Evolutionary conservation across 768 basidiomycete species (phyloP).

Genomic region (Chalciporus piperatus): DNA sequence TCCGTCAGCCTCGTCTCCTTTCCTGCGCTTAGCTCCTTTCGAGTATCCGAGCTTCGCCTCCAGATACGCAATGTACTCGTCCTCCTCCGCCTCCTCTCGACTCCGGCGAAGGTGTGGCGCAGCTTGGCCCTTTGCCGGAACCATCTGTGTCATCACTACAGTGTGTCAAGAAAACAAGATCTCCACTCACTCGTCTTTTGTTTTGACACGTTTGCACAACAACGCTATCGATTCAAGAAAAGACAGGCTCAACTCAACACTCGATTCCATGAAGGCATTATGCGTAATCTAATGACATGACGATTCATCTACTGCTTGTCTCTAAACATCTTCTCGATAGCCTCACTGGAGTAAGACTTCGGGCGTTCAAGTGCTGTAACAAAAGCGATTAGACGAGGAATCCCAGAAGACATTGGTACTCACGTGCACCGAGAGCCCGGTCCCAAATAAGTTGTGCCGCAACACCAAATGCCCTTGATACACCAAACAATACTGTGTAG

Average conservation of each 20-base stretch:
- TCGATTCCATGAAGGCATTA: neutral
- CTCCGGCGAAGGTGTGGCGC: slow-evolving; percentile 24
- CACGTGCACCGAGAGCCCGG: slow-evolving; percentile 79
- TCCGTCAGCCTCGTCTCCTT: slow-evolving; percentile 66
- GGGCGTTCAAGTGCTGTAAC: slow-evolving; percentile 69
- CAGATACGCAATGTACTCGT: slow-evolving; percentile 80
- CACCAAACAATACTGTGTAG: slow-evolving; percentile 97
- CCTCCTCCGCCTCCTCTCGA: slow-evolving; percentile 63
- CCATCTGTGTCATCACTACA: too few species aligned
- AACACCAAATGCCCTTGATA: slow-evolving; percentile 92
- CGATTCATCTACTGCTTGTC: slow-evolving; percentile 24
- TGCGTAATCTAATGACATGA: neutral
- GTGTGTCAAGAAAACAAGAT: too few species aligned
- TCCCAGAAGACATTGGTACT: too few species aligned
- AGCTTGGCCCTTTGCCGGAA: neutral
- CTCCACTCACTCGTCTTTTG: too few species aligned
- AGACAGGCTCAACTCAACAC: too few species aligned
- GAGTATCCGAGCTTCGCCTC: slow-evolving; percentile 71
- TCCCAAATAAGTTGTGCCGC: slow-evolving; percentile 91
- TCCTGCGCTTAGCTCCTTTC: slow-evolving; percentile 42
- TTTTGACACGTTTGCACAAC: too few species aligned
- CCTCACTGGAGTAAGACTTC: slow-evolving; percentile 84
- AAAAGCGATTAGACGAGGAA: too few species aligned
- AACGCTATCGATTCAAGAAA: too few species aligned
- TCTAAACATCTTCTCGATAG: slow-evolving; percentile 77